Evolutionary conservation across 257 asterid genomes (phyloP), one percentile per base, ranked within the genome.

Genomic region (Hygrophila difformis): DNA sequence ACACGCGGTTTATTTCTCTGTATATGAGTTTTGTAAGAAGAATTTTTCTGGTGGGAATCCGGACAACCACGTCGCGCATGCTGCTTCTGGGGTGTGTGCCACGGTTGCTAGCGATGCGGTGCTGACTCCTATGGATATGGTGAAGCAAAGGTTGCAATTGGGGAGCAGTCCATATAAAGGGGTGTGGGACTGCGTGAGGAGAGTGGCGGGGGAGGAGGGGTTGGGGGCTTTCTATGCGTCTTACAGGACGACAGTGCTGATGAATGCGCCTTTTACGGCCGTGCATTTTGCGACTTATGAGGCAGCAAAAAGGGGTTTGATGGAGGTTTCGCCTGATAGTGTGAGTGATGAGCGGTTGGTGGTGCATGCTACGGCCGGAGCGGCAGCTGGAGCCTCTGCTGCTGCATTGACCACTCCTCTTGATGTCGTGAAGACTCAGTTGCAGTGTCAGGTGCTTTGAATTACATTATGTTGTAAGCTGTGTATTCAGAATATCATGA

Each of bases 181-280:
- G 31, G 93, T 91, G n/a, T 43, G 59, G 78, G 89, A 91, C 45
- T 91, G 99, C 47, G 76, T 91, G 13, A 56, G 52, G 76, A 72
- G 82, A 53, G 95, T 86, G 58, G 12, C 74, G 68, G 74, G 63
- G 63, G 95, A 91, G 58, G 99, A 86, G 39, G 99, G 99, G 22
- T 1, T 78, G 51, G 45, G 65, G 68, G 95, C 87, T 0, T 91
- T 91, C 51, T 86, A 74, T 16, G 96, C 94, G 0, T 80, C 94
- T 3, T 86, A 91, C 53, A 70, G 65, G 60, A 91, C 99, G 10
- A 91, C 99, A 0, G 84, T 91, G 22, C 56, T 91, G 51, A 91
- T 91, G 99, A 91, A 91, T 63, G 99, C 99, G 0, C 99, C 99
- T 4, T 82, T 72, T 46, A 91, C 99, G 5, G 96, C 99, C 0